phyloP scores from a whole-genome alignment of 2,329 filamentous ascomycete genomes.

The Helicocarpus griseus region DNA sequence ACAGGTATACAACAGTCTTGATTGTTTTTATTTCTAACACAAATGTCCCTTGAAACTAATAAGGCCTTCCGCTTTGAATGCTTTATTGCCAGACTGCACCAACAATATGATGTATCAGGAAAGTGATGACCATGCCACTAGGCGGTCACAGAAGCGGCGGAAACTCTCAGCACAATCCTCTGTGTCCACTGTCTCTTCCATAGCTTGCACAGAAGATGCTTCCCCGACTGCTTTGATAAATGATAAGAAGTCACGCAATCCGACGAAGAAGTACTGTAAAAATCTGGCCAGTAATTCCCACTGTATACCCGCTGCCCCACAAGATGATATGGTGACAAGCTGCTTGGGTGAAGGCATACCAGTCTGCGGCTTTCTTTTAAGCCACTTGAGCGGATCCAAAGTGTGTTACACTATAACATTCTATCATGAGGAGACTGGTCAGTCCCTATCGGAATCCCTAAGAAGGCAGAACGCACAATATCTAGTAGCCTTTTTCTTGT shows the following conservation, averaged over 20 bases:
- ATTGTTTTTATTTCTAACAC: too few relatives aligned
- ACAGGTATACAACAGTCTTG: too few relatives aligned
- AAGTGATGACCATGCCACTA: constrained; percentile 3
- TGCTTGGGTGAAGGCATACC: neutral
- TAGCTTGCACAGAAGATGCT: neutral
- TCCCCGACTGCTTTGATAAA: neutral
- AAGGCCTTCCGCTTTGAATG: too few relatives aligned
- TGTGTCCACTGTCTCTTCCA: neutral
- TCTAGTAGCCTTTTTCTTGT: too few relatives aligned
- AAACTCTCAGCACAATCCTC: constrained; percentile 1
- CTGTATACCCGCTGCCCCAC: neutral
- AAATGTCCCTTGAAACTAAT: too few relatives aligned
- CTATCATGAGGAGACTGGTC: neutral
- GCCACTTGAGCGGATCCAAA: neutral
- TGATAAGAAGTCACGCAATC: constrained; percentile 1
- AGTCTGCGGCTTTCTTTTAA: constrained; percentile 3
- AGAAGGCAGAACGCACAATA: too few relatives aligned
- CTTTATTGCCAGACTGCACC: too few relatives aligned
- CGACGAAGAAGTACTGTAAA: neutral
- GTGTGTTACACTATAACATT: constrained; percentile 7
- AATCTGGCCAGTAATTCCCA: neutral
- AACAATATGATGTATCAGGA: too few relatives aligned
- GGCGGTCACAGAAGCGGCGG: neutral
- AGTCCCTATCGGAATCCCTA: neutral
- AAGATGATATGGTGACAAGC: constrained; percentile 1